Conservation (phyloP, 495 filamentous ascomycete species). For the Neurospora sp. region DNA sequence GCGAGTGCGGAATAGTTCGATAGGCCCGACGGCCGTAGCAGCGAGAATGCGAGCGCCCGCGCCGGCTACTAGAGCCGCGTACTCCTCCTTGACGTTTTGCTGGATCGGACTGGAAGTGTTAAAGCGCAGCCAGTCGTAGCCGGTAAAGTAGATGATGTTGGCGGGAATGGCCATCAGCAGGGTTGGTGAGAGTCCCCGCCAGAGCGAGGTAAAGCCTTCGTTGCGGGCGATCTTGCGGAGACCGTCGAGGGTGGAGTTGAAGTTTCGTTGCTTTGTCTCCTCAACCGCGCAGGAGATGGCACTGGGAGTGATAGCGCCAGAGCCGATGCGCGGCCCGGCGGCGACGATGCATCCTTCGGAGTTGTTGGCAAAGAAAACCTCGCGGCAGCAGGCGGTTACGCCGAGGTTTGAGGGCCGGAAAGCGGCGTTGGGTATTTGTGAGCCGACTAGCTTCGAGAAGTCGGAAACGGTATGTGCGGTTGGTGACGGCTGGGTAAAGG, state of each 20-base stretch:
- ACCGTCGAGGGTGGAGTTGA: constrained; percentile 85
- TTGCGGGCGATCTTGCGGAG: constrained; percentile 93
- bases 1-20: constrained; percentile 91
- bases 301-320: constrained; percentile 18
- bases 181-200: constrained; percentile 88
- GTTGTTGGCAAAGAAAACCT: constrained; percentile 94
- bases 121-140: constrained; percentile 88
- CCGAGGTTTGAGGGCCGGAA: constrained; percentile 72
- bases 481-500: constrained; percentile 31
- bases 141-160: constrained; percentile 98
- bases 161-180: constrained; percentile 87
- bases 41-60: constrained; percentile 67
- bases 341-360: constrained; percentile 60
- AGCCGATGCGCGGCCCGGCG: constrained; percentile 32
- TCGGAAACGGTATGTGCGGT: constrained; percentile 16
- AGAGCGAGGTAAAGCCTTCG: constrained; percentile 78
- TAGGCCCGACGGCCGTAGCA: constrained; percentile 73
- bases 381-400: constrained; percentile 89
- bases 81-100: constrained; percentile 49
- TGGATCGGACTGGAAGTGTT: constrained; percentile 60
- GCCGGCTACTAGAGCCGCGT: constrained; percentile 73
- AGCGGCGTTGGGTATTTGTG: constrained; percentile 33
- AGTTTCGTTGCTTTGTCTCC: constrained; percentile 69
- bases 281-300: constrained; percentile 72
- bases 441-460: constrained; percentile 31